Evolutionary conservation across 768 basidiomycete species (phyloP).

Genomic region (Kwoniella bestiolae): DNA sequence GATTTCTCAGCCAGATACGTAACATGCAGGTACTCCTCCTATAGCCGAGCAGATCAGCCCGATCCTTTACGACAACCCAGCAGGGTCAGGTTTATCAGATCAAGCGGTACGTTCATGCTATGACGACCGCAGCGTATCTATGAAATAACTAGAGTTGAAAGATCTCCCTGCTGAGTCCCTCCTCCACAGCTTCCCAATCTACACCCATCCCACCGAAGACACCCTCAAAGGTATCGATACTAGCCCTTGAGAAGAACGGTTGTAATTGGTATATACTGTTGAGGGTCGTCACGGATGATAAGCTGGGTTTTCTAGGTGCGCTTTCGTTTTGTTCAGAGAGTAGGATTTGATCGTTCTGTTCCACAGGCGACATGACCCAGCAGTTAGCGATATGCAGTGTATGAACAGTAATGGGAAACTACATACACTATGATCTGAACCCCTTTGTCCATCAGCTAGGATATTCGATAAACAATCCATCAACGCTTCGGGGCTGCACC

Average conservation of each 20-base stretch:
- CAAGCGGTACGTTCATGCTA: too few relatives aligned
- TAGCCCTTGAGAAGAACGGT: conserved; percentile 89
- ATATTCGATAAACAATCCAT: conserved; percentile 89
- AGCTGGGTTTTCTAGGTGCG: conserved; percentile 71
- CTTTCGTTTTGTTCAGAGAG: background rate
- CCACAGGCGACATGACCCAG: background rate
- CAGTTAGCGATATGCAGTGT: background rate
- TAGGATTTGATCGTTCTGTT: background rate
- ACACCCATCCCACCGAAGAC: conserved; percentile 73
- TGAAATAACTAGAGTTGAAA: conserved; percentile 65
- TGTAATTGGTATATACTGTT: conserved; percentile 81
- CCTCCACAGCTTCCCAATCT: conserved; percentile 89
- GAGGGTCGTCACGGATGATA: conserved; percentile 71
- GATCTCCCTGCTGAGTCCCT: conserved; percentile 78
- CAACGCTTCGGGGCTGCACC: conserved; percentile 76
- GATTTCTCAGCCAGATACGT: too few relatives aligned
- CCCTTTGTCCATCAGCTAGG: conserved; percentile 60
- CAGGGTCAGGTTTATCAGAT: too few relatives aligned
- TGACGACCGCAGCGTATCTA: too few relatives aligned
- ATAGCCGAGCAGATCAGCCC: too few relatives aligned
- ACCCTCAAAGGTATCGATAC: conserved; percentile 85
- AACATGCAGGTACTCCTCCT: too few relatives aligned
- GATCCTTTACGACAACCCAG: too few relatives aligned
- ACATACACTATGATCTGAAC: background rate
- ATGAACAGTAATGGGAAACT: background rate